A percentile compares a stretch with the other conserved stretches of the same genome.
phyloP scores from a whole-genome alignment of 179 eudicot species.

The Pouteria campechiana region DNA sequence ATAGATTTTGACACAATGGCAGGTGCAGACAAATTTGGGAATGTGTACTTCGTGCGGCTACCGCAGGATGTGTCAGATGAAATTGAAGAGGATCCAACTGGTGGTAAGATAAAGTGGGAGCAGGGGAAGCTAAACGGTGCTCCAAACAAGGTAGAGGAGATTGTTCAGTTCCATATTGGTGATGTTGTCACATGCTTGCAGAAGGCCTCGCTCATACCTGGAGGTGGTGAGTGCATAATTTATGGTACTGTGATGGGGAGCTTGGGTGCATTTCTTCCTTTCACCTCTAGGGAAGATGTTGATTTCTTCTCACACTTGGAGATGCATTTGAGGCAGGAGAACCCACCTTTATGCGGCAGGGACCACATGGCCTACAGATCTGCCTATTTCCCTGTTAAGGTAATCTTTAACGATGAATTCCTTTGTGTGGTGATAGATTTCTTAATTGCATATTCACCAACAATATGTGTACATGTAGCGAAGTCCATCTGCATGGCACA shows the following conservation, averaged over 20 bases:
- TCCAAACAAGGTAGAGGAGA: conserved; percentile 97
- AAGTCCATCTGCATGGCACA: no score
- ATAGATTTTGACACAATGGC: conserved; percentile 98
- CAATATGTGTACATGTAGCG: no score
- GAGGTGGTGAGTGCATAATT: conserved; percentile 85
- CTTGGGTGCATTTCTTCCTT: conserved; percentile 90
- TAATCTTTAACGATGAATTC: no score
- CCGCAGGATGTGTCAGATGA: conserved; percentile 98
- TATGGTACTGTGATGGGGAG: conserved; percentile 99
- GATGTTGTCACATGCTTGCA: conserved; percentile 90
- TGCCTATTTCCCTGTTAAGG: conserved; percentile 95
- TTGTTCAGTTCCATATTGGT: conserved; percentile 94
- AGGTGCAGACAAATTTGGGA: conserved; percentile 97
- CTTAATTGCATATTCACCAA: no score
- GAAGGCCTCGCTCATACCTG: conserved; percentile 89
- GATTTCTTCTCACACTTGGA: conserved; percentile 98
- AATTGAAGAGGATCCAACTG: conserved; percentile 98
- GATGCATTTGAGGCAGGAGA: conserved; percentile 98
- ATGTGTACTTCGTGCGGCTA: conserved; percentile 79
- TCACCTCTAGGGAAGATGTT: conserved; percentile 89
- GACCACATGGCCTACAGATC: conserved; percentile 99
- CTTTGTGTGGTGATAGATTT: no score
- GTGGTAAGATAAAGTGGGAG: conserved; percentile 97
- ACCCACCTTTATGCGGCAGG: conserved; percentile 98
- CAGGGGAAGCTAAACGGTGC: conserved; percentile 97